A percentile compares a stretch with the other conserved stretches of the same genome.
These are phyloP conservation scores for Trichoderma brevicompactum DNA, from an alignment of 2,329 filamentous ascomycete species.

Conservation along the genomic window DNA sequence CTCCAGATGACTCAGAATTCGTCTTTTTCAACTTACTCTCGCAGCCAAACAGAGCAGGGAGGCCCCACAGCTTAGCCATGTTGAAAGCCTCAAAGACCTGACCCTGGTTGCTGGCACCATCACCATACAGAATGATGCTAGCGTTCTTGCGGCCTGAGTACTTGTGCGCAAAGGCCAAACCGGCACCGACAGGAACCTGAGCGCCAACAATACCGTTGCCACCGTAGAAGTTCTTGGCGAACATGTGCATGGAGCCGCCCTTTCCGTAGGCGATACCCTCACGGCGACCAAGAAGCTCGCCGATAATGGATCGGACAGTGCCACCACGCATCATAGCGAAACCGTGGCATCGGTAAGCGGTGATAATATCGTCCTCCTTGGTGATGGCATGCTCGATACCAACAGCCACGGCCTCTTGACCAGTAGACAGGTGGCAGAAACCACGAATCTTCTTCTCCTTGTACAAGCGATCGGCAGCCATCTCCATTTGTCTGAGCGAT, in stretches of 20 bases:
- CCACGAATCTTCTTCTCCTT: conserved; percentile 99
- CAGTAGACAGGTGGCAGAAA: conserved; percentile 98
- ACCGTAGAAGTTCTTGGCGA: conserved; percentile 95
- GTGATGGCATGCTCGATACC: conserved; percentile 96
- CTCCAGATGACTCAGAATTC: not conserved
- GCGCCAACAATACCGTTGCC: conserved; percentile 99
- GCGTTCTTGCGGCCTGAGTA: conserved; percentile 87
- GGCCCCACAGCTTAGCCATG: conserved; percentile 99
- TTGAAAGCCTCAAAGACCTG: conserved; percentile 99
- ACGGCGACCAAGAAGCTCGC: conserved; percentile 90
- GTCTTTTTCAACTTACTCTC: conserved; percentile 72
- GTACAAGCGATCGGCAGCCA: conserved; percentile 98
- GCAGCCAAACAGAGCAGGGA: conserved; percentile 94
- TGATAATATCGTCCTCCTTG: conserved; percentile 92
- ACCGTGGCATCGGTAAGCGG: conserved; percentile 98
- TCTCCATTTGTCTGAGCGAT: conserved; percentile 88
- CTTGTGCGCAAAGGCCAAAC: conserved; percentile 95
- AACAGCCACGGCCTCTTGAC: conserved; percentile 95
- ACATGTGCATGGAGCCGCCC: conserved; percentile 99
- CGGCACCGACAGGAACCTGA: conserved; percentile 95
- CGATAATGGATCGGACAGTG: conserved; percentile 88
- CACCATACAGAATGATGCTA: conserved; percentile 90
- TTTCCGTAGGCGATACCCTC: conserved; percentile 98
- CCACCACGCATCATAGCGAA: conserved; percentile 96
- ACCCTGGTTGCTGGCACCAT: conserved; percentile 98